Percentiles rank a stretch among this genome's conserved stretches.
Evolutionary conservation across 192 early-diverging fungal genomes (phyloP).

Genomic region (Coemansia sp.): DNA sequence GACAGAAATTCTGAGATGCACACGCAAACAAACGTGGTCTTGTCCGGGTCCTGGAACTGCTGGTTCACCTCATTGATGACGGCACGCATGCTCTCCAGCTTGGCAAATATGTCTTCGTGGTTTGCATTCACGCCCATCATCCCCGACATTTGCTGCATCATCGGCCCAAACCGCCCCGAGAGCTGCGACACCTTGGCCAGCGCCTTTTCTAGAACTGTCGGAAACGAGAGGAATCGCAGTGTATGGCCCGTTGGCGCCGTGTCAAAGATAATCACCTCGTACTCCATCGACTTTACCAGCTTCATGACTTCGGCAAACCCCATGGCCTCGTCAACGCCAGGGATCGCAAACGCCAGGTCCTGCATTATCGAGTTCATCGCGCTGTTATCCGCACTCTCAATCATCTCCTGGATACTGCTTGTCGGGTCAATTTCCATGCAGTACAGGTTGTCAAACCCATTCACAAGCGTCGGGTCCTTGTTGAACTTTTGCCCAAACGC

Average conservation of each 20-base stretch:
- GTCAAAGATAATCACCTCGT: conserved; percentile 98
- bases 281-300: conserved; percentile 99
- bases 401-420: conserved; percentile 97
- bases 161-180: conserved; percentile 90
- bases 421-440: conserved; percentile 99
- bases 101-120: conserved; percentile 93
- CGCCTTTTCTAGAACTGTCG: conserved; percentile 95
- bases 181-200: conserved; percentile 92
- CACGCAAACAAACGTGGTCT: conserved; percentile 98
- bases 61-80: conserved; percentile 97
- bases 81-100: conserved; percentile 93
- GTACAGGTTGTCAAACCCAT: conserved; percentile 92
- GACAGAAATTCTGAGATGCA: conserved; percentile 99
- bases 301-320: conserved; percentile 99
- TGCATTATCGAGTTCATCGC: conserved; percentile 87
- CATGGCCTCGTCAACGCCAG: conserved; percentile 99
- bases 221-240: conserved; percentile 97
- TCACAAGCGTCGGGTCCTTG: conserved; percentile 91
- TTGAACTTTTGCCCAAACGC: conserved; percentile 99
- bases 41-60: conserved; percentile 99
- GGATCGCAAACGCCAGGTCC: conserved; percentile 98
- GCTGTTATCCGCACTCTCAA: conserved; percentile 75
- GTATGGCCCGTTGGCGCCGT: conserved; percentile 99
- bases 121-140: conserved; percentile 85
- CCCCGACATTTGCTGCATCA: conserved; percentile 82